Conservation (phyloP, 179 eudicot genomes). For the Vitellaria paradoxa region DNA sequence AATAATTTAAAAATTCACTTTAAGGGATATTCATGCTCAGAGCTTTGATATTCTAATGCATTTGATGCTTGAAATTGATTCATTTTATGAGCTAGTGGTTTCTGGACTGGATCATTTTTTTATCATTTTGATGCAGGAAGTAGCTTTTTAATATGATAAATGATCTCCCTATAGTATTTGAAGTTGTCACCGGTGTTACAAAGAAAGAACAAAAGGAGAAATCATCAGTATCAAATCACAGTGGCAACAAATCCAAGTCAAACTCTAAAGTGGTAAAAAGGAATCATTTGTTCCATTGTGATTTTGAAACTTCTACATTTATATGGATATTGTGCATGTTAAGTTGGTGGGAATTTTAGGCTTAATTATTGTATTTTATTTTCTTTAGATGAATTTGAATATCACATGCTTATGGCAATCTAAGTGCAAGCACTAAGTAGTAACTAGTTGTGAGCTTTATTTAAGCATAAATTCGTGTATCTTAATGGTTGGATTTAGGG, state of each 20-base stretch:
- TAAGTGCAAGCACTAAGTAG: neutral
- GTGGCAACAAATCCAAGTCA: constrained; percentile 44
- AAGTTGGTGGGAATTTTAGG: constrained; percentile 1
- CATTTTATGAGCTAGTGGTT: neutral
- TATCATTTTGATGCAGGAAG: constrained; percentile 39
- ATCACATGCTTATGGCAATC: too few relatives aligned
- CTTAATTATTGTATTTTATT: neutral
- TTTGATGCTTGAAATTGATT: too few relatives aligned
- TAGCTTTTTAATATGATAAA: constrained; percentile 48
- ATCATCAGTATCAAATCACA: constrained; percentile 40
- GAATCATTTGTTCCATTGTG: too few relatives aligned
- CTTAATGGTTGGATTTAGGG: constrained; percentile 2
- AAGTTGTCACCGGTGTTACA: constrained; percentile 44
- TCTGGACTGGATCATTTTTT: constrained; percentile 11
- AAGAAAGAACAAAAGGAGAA: constrained; percentile 47
- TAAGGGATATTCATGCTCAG: too few relatives aligned
- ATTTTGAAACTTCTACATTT: too few relatives aligned
- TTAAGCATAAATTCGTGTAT: neutral
- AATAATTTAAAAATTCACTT: too few relatives aligned
- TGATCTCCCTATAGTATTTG: constrained; percentile 49
- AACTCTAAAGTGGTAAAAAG: constrained; percentile 30
- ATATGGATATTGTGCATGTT: too few relatives aligned
- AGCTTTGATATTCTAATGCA: too few relatives aligned
- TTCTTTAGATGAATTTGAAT: neutral
- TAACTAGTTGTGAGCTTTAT: too few relatives aligned